Base-by-base conservation (phyloP, 306 rosid species). In the Begonia fuchsioides region DNA sequence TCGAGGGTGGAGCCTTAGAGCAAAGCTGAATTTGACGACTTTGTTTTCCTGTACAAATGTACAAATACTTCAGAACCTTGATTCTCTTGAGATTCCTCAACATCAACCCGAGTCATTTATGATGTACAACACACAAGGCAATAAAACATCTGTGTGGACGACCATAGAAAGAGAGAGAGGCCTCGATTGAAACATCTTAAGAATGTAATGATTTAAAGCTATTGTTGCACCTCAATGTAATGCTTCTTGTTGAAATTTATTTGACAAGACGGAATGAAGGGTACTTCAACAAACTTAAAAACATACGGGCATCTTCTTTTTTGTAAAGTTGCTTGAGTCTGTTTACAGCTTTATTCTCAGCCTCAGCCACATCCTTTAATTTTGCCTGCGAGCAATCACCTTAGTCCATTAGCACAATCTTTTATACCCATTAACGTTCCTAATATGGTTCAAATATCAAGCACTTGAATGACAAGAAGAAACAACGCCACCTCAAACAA, bases 1-100 rank as follows among this genome's bases (percentile, higher is more conserved):
- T 77, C 8, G 88, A 69, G 43, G 96, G 96, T 19, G 94, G 96
- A 65, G 70, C 73, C 72, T 83, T 87, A 26, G 77, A 52, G 72
- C 96, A 87, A 15, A 78, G 14, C 56, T 13, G 70, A 65, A 83
- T 69, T 76, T 87, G 88, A 57, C 88, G 79, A 58, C 93, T 87
- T 64, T 80, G 96, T 63, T 80, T 87, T 49, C 71, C 96, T 87
- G 51, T 57, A 62, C 39, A 43, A 56, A 48, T 44, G 44, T 18
- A n/a, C 57, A 11, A 19, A 75, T 39, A 8, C 35, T 26, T 26
- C 35, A 26, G 35, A 26, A 26, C 35, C 35, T 26, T 26, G 35
- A 26, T 4, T 26, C 35, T 26, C 7, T 26, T 26, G 35, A 4
- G 5, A 26, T 26, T 46, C 39, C 38, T 55, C 51, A 54, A 38